Base-by-base conservation (phyloP, 257 asterid species). In the Eucommia ulmoides region DNA sequence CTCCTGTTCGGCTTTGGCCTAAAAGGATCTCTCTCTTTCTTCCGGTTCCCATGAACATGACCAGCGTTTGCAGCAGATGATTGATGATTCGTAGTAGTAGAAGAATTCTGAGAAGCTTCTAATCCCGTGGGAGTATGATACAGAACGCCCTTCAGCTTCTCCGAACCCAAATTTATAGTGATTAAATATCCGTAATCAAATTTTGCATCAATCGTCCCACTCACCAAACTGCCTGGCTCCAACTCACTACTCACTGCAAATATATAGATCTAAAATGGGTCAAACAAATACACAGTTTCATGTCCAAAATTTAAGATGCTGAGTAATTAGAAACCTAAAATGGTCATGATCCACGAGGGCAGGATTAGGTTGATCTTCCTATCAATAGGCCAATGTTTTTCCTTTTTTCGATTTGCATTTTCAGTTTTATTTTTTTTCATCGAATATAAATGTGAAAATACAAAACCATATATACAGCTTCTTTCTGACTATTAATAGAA, bases 131-230 rank as follows among this genome's bases (percentile, higher is more conserved):
- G 71, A 29, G 66, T 38, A 58, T 86, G 96, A 69, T 91, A 91
- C 22, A 91, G 87, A 48, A 87, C 82, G 2, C 99, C 99, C 46
- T 73, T 81, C 61, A 79, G 63, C n/a, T 60, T 70, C 72, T 83
- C 89, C 1, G 80, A 62, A 19, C 96, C 96, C 52, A 76, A 47
- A 55, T 64, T 66, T 24, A 91, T 87, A 19, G 93, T 65, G 45
- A 91, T 72, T 24, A 91, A 52, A 67, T 91, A 91, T 11, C 99
- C 99, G 48, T 68, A 65, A 41, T 91, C 96, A 23, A 88, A 83
- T 76, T 91, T 91, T 15, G 78, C 89, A 58, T 91, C 99, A 41
- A 91, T 83, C 23, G 93, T 79, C 65, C 99, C 99, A 38, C 71
- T 68, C 20, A 83, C 65, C 11, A 74, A 55, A 66, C 65, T 65